A percentile compares a stretch with the other conserved stretches of the same genome.
Evolutionary conservation across 345 rosid species (phyloP).

Genomic region (Gossypium raimondii): DNA sequence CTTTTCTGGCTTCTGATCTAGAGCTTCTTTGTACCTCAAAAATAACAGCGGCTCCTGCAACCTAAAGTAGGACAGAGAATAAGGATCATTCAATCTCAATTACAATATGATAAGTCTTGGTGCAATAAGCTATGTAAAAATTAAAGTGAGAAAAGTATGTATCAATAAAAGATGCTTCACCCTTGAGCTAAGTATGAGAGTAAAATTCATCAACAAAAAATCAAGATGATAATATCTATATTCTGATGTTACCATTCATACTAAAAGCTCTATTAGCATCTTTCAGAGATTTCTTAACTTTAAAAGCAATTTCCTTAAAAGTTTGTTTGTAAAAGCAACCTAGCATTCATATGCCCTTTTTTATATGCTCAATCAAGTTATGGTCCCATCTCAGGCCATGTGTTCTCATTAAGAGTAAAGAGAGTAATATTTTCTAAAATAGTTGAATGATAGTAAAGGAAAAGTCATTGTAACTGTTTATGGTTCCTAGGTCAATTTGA

Average conservation of each 20-base stretch:
- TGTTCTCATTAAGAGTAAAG: not conserved
- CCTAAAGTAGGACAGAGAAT: constrained; percentile 32
- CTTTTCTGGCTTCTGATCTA: constrained; percentile 74
- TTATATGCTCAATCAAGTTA: not conserved
- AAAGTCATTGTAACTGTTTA: not conserved
- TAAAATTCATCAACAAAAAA: constrained; percentile 2
- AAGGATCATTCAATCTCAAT: not conserved
- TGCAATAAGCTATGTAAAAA: not conserved
- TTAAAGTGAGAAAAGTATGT: not conserved
- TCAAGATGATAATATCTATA: not conserved
- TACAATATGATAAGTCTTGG: not conserved
- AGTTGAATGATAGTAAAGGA: not conserved
- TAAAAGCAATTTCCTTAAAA: not conserved
- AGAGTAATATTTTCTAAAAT: not conserved
- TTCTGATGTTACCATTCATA: not conserved
- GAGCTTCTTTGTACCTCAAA: constrained; percentile 77
- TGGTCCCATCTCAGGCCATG: not conserved
- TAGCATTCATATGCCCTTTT: not conserved
- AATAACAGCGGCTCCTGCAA: constrained; percentile 70
- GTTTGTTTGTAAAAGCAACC: not conserved
- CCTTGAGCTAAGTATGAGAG: not conserved
- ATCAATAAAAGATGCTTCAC: constrained; percentile 7
- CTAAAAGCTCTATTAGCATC: not conserved
- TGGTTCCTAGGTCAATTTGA: not conserved
- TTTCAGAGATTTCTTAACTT: not conserved